Conservation (phyloP, 192 early-diverging fungal genomes). For the Coemansia sp. region DNA sequence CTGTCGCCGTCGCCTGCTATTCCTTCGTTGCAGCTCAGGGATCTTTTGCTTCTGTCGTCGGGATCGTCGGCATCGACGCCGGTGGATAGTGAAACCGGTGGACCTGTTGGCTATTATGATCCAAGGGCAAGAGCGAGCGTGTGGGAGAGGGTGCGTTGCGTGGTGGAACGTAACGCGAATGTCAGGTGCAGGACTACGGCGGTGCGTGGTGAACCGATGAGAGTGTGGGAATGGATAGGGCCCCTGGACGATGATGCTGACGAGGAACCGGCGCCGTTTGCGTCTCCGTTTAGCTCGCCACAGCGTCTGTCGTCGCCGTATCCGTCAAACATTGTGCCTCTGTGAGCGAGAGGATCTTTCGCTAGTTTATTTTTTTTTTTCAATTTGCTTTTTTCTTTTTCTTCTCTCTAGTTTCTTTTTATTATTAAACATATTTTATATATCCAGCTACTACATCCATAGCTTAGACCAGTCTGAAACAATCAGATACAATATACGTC, state of each 20-base stretch:
- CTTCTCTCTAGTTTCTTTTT: constrained; percentile 1
- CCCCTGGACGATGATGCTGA: constrained; percentile 43
- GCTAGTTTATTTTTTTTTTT: background rate
- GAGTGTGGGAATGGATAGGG: constrained; percentile 70
- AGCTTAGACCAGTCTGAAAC: constrained; percentile 40
- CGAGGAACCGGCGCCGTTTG: constrained; percentile 1
- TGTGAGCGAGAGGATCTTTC: background rate
- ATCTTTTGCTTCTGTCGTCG: constrained; percentile 53
- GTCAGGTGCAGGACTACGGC: constrained; percentile 62
- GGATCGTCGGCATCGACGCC: constrained; percentile 19
- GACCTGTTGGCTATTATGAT: constrained; percentile 29
- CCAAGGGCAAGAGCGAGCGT: constrained; percentile 51
- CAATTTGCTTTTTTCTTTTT: background rate
- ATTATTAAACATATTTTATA: background rate
- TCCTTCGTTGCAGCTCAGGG: constrained; percentile 60
- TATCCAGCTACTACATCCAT: background rate
- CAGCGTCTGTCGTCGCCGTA: background rate
- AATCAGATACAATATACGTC: constrained; percentile 40
- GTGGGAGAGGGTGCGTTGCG: constrained; percentile 60
- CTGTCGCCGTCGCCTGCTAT: constrained; percentile 56
- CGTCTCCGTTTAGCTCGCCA: constrained; percentile 20
- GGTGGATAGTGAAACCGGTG: background rate
- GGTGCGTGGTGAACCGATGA: constrained; percentile 62
- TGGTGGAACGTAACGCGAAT: constrained; percentile 62
- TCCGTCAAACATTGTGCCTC: background rate